Conservation (phyloP, 495 filamentous ascomycete genomes). For the Rhizodiscina lignyota region DNA sequence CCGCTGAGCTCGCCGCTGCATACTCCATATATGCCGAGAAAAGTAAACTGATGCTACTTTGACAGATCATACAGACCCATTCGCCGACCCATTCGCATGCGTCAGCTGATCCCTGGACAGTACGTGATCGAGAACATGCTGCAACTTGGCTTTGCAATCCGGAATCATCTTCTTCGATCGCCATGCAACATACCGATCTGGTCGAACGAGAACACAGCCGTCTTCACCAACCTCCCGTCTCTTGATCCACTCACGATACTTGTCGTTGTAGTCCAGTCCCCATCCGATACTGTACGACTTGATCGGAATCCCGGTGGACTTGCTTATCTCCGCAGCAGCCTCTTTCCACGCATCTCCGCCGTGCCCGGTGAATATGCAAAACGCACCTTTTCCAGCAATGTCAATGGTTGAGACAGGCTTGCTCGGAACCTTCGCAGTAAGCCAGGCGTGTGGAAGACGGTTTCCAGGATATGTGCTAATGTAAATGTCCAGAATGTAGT, state of each 20-base stretch:
- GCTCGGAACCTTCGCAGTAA: slow-evolving; percentile 26
- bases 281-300: slow-evolving; percentile 30
- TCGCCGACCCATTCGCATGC: too few relatives aligned
- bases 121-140: too few relatives aligned
- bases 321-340: slow-evolving; percentile 21
- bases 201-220: slow-evolving; percentile 30
- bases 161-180: too few relatives aligned
- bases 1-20: too few relatives aligned
- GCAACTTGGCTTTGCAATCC: too few relatives aligned
- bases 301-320: slow-evolving; percentile 22
- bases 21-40: too few relatives aligned
- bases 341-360: slow-evolving; percentile 32
- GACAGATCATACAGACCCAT: too few relatives aligned
- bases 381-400: slow-evolving; percentile 32
- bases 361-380: slow-evolving; percentile 31
- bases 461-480: slow-evolving; percentile 33
- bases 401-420: slow-evolving; percentile 33
- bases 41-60: too few relatives aligned
- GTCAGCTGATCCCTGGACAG: too few relatives aligned
- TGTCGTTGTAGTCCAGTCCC: slow-evolving; percentile 32
- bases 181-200: too few relatives aligned
- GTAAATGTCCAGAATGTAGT: slow-evolving; percentile 23
- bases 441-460: slow-evolving; percentile 36
- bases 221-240: slow-evolving; percentile 31
- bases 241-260: slow-evolving; percentile 33